Evolutionary conservation across 129 eudicot species (phyloP).

Genomic region (Lactuca sativa): DNA sequence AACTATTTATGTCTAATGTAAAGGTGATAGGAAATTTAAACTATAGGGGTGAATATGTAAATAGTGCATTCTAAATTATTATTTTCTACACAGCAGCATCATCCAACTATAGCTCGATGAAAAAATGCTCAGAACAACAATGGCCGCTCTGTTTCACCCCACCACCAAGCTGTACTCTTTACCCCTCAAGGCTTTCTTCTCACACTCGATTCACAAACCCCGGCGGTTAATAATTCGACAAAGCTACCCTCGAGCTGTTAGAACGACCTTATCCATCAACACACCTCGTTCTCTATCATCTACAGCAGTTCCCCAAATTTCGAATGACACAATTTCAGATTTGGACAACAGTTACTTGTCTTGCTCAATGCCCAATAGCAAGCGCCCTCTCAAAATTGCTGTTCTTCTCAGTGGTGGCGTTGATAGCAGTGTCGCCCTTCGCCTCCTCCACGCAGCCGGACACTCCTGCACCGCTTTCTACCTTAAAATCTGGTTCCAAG

Average conservation of each 20-base stretch:
- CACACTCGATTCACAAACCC: background rate
- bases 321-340: conserved; percentile 10
- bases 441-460: conserved; percentile 89
- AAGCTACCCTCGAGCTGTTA: conserved; percentile 4
- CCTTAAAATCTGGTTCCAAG: conserved; percentile 96
- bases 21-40: conserved; percentile 3
- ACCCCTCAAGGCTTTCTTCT: conserved; percentile 1
- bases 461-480: conserved; percentile 95
- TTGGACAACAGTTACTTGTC: conserved; percentile 53
- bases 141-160: conserved; percentile 31
- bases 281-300: conserved; percentile 27
- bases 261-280: conserved; percentile 20
- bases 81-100: background rate
- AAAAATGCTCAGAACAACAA: conserved; percentile 36
- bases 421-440: conserved; percentile 94
- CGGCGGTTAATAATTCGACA: conserved; percentile 5
- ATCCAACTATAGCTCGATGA: background rate
- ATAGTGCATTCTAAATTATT: background rate
- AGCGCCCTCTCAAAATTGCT: conserved; percentile 61
- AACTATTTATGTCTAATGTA: background rate
- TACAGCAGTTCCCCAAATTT: conserved; percentile 6
- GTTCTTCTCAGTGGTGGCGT: conserved; percentile 95
- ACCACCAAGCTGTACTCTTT: conserved; percentile 18
- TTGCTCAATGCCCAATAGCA: conserved; percentile 58
- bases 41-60: background rate